These are phyloP conservation scores for Pistacia atlantica DNA, from an alignment of 345 rosid species.

Conservation along the genomic window DNA sequence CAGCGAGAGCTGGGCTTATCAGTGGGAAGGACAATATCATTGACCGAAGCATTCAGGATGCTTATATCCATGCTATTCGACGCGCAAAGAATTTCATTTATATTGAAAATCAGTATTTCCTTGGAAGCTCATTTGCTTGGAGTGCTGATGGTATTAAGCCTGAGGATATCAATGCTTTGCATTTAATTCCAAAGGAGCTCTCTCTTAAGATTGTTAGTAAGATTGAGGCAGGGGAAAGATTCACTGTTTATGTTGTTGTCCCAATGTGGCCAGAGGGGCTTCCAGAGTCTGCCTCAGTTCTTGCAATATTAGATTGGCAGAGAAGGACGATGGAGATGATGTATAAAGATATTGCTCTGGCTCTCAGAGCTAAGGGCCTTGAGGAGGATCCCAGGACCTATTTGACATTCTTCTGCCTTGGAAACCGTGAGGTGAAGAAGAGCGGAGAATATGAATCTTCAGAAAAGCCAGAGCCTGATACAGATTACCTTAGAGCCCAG, in stretches of 20 bases:
- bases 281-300: slow-evolving; percentile 92
- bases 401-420: slow-evolving; percentile 92
- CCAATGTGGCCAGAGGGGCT: slow-evolving; percentile 99
- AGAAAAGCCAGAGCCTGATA: slow-evolving; percentile 83
- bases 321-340: slow-evolving; percentile 95
- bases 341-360: slow-evolving; percentile 80
- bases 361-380: slow-evolving; percentile 69
- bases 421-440: slow-evolving; percentile 86
- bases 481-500: slow-evolving; percentile 87
- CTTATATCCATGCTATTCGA: slow-evolving; percentile 88
- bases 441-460: slow-evolving; percentile 87
- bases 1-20: slow-evolving; percentile 89
- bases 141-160: slow-evolving; percentile 81
- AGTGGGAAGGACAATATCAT: slow-evolving; percentile 97
- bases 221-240: slow-evolving; percentile 85
- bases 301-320: slow-evolving; percentile 98
- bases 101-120: slow-evolving; percentile 95
- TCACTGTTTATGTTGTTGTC: slow-evolving; percentile 81
- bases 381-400: slow-evolving; percentile 85
- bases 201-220: slow-evolving; percentile 92
- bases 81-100: slow-evolving; percentile 95
- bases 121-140: slow-evolving; percentile 91
- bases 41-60: slow-evolving; percentile 96
- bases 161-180: slow-evolving; percentile 83
- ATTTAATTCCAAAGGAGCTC: slow-evolving; percentile 92